Conservation (phyloP, 306 rosid genomes). For the Glycine soja region DNA sequence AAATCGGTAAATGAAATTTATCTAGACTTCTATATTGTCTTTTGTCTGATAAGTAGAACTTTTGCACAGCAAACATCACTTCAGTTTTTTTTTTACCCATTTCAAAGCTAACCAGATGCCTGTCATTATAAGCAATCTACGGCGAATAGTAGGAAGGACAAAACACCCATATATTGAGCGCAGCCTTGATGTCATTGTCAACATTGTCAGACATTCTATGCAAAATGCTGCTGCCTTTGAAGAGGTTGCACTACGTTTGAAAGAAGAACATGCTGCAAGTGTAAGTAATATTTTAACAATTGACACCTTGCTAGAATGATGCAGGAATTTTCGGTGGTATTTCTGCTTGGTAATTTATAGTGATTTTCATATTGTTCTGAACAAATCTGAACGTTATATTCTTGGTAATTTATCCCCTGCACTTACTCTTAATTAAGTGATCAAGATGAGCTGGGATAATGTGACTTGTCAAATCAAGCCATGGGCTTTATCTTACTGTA, state of each 20-base stretch:
- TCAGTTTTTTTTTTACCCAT: slow-evolving; percentile 36
- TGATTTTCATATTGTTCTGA: slow-evolving; percentile 28
- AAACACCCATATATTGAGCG: slow-evolving; percentile 76
- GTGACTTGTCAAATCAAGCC: neutral
- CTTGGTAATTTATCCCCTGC: slow-evolving; percentile 3
- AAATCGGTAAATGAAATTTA: slow-evolving; percentile 71
- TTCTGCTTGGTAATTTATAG: slow-evolving; percentile 33
- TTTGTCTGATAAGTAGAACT: slow-evolving; percentile 6
- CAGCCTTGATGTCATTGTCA: slow-evolving; percentile 77
- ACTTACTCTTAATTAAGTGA: slow-evolving; percentile 32
- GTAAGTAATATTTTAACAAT: slow-evolving; percentile 58
- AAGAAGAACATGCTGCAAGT: slow-evolving; percentile 57
- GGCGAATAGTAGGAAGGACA: slow-evolving; percentile 61
- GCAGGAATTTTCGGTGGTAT: neutral
- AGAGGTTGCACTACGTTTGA: slow-evolving; percentile 68
- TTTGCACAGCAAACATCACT: neutral
- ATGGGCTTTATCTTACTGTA: neutral
- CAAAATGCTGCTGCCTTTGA: slow-evolving; percentile 75
- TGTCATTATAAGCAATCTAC: slow-evolving; percentile 64
- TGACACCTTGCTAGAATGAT: slow-evolving; percentile 10
- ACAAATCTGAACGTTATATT: slow-evolving; percentile 14
- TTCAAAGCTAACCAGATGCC: slow-evolving; percentile 95
- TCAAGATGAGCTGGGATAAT: slow-evolving; percentile 26
- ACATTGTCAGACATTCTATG: slow-evolving; percentile 72
- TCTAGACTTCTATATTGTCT: slow-evolving; percentile 24